Conservation (phyloP, 2,329 filamentous ascomycete species). For the Thelonectria rubi region DNA sequence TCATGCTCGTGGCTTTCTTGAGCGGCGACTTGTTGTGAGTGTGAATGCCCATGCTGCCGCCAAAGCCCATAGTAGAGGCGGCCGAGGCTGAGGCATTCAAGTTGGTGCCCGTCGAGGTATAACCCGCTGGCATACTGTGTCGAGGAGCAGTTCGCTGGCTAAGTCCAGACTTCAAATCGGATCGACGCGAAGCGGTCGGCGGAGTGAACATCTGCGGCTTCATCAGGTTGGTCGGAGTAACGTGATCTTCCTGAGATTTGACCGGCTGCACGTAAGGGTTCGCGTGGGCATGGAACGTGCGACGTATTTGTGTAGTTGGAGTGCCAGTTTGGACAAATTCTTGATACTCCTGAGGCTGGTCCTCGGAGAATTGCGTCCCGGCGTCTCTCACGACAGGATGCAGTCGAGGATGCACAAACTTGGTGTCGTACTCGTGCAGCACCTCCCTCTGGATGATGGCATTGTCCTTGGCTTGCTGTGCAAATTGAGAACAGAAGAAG, state of each 20-base stretch:
- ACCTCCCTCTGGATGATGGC: constrained; percentile 90
- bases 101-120: constrained; percentile 43
- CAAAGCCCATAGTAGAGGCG: constrained; percentile 52
- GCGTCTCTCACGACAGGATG: constrained; percentile 82
- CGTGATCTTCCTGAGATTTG: constrained; percentile 58
- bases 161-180: constrained; percentile 46
- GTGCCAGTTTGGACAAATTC: constrained; percentile 61
- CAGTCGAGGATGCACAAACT: constrained; percentile 91
- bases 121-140: constrained; percentile 49
- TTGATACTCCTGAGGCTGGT: constrained; percentile 52
- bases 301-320: constrained; percentile 71
- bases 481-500: constrained; percentile 76
- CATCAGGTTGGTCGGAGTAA: constrained; percentile 50
- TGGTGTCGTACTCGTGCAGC: constrained; percentile 93
- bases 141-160: constrained; percentile 45
- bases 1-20: constrained; percentile 75
- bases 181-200: constrained; percentile 42
- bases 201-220: constrained; percentile 57
- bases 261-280: constrained; percentile 76
- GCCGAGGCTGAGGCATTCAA: constrained; percentile 31
- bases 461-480: constrained; percentile 86
- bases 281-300: constrained; percentile 81
- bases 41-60: constrained; percentile 83
- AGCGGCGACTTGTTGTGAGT: constrained; percentile 84
- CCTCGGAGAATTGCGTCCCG: constrained; percentile 76